phyloP scores from a whole-genome alignment of 2,329 filamentous ascomycete genomes.

The Trichoderma pleuroti region DNA sequence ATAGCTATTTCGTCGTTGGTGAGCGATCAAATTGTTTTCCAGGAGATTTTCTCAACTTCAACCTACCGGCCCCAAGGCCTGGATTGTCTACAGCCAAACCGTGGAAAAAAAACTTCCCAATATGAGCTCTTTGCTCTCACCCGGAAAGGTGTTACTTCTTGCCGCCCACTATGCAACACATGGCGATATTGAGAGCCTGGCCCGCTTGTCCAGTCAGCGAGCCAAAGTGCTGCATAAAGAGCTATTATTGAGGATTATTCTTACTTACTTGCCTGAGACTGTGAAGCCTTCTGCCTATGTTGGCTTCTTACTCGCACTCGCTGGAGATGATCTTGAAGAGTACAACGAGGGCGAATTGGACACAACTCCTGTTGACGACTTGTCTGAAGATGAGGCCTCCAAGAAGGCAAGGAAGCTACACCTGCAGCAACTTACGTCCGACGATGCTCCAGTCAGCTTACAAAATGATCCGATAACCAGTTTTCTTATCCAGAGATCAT shows the following conservation, averaged over 20 bases:
- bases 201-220: conserved; percentile 55
- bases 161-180: conserved; percentile 67
- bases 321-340: conserved; percentile 43
- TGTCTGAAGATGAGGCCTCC: conserved; percentile 62
- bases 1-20: not conserved
- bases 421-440: conserved; percentile 54
- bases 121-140: conserved; percentile 47
- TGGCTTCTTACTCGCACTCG: conserved; percentile 57
- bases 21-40: not conserved
- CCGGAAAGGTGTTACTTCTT: conserved; percentile 68
- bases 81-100: not conserved
- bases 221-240: conserved; percentile 58
- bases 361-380: conserved; percentile 49
- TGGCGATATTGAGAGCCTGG: conserved; percentile 61
- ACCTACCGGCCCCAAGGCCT: conserved; percentile 6
- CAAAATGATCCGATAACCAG: conserved; percentile 54
- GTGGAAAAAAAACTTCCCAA: not conserved
- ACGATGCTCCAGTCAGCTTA: conserved; percentile 45
- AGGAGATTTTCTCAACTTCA: conserved; percentile 5
- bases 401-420: conserved; percentile 61
- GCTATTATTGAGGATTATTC: conserved; percentile 66
- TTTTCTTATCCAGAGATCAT: conserved; percentile 66
- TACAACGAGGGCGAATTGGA: conserved; percentile 49
- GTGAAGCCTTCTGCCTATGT: conserved; percentile 61
- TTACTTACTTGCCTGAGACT: conserved; percentile 75